Base-by-base conservation (phyloP, 139 green algal species). In the Chlamydomonas applanata region DNA sequence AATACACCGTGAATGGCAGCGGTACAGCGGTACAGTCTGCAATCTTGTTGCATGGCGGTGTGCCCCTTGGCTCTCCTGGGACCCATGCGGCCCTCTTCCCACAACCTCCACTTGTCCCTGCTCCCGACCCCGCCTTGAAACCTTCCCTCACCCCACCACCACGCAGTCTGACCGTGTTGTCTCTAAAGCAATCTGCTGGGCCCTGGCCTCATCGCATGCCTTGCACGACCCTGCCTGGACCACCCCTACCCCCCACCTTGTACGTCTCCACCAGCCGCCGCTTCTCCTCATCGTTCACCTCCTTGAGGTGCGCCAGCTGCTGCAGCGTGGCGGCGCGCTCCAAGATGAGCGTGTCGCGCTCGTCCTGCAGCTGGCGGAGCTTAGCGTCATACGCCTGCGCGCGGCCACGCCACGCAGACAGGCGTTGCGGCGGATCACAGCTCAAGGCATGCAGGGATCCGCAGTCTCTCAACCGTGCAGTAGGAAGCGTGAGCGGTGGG, bases 261-360 rank as follows among this genome's bases (percentile, higher is more conserved):
- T 93, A 94, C 7, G 53, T 19, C 19, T 69, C 59, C 77, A 89
- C 83, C 49, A 94, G 71, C 16, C 76, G 78, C 52, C 80, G 72
- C 25, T 87, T 85, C 75, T 96, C 89, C 63, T 94, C 89, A 62
- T 83, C 84, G 54, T 75, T 87, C 49, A 79, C 76, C 3, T 70
- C 60, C 52, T 83, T 60, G 46, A 91, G 53, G 29, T 75, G 62
- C 16, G 82, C 46, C 63, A 96, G 83, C 63, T 93, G 89, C 80
- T 88, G 84, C 74, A 85, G 61, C 59, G 87, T 79, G 16, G 72
- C 68, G 49, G 74, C 73, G 68, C 82, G 83, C 62, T 91, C 81
- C 49, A 61, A 73, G 17, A 81, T 49, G n/a, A 88, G 74, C 1
- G 45, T 69, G 74, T 91, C 86, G 0, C 83, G 75, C 72, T 89